These are phyloP conservation scores for Metarhizium anisopliae DNA, from an alignment of 2,329 filamentous ascomycete species.

Conservation along the genomic window DNA sequence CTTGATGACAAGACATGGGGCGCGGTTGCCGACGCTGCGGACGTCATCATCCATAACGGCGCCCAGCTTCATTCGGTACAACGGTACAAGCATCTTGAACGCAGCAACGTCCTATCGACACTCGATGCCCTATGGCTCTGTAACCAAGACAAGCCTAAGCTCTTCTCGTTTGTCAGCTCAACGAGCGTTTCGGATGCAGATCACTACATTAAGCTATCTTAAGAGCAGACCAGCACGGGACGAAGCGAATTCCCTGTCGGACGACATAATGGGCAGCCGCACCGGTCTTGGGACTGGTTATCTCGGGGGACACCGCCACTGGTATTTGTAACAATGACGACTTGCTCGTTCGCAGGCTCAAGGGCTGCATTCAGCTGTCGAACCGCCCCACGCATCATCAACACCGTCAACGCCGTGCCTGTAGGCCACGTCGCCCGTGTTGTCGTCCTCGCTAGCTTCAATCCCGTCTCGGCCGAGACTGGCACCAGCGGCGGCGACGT, in stretches of 20 bases:
- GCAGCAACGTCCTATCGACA: constrained; percentile 71
- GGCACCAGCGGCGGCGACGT: not conserved
- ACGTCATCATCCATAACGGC: constrained; percentile 75
- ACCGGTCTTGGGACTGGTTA: constrained; percentile 78
- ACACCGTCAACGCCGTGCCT: constrained; percentile 84
- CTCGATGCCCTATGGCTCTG: constrained; percentile 70
- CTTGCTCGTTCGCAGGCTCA: constrained; percentile 78
- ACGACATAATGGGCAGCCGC: constrained; percentile 69
- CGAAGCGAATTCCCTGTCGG: constrained; percentile 33
- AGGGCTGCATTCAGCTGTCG: constrained; percentile 77
- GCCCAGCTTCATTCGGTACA: constrained; percentile 76
- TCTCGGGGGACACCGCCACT: constrained; percentile 59
- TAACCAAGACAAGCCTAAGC: constrained; percentile 67
- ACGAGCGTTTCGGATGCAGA: constrained; percentile 72
- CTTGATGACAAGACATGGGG: constrained; percentile 60
- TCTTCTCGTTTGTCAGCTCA: constrained; percentile 69
- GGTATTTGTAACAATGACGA: constrained; percentile 78
- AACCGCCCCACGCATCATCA: constrained; percentile 64
- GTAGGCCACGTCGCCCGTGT: constrained; percentile 77
- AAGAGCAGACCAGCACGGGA: constrained; percentile 38
- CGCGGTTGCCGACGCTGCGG: constrained; percentile 53
- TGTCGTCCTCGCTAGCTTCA: constrained; percentile 62
- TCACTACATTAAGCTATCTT: constrained; percentile 68
- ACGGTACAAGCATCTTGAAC: constrained; percentile 61
- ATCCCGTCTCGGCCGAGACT: constrained; percentile 35